Conservation (phyloP, 192 early-diverging fungal genomes). For the Lunasporangiospora selenospora region DNA sequence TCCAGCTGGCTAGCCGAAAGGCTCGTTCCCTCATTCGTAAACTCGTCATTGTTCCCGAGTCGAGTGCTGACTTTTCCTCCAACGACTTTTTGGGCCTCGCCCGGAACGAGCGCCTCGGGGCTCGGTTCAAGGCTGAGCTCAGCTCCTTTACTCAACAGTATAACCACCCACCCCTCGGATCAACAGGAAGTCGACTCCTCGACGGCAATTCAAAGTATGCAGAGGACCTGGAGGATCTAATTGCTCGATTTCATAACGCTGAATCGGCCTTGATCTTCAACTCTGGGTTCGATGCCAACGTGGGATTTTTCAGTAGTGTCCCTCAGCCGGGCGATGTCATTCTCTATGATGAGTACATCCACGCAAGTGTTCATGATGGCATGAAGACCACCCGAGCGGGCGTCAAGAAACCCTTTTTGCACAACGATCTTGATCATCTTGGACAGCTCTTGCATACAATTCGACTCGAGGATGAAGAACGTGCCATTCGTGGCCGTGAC, state of each 20-base stretch:
- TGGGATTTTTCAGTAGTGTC: slow-evolving; percentile 68
- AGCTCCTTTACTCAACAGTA: slow-evolving; percentile 31
- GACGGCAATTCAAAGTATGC: slow-evolving; percentile 73
- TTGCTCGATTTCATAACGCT: slow-evolving; percentile 66
- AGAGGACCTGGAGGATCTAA: slow-evolving; percentile 63
- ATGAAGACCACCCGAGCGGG: slow-evolving; percentile 64
- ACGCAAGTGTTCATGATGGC: slow-evolving; percentile 88
- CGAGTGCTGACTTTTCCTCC: slow-evolving; percentile 74
- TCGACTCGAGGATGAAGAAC: slow-evolving; percentile 28
- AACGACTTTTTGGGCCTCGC: slow-evolving; percentile 86
- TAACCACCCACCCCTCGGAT: slow-evolving; percentile 62
- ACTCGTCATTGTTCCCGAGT: slow-evolving; percentile 52
- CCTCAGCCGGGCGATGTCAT: slow-evolving; percentile 71
- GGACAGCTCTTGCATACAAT: slow-evolving; percentile 32
- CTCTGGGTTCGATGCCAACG: slow-evolving; percentile 89
- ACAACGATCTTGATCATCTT: slow-evolving; percentile 72
- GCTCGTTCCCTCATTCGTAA: slow-evolving; percentile 43
- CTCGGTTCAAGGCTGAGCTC: slow-evolving; percentile 53
- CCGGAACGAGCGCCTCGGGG: slow-evolving; percentile 51
- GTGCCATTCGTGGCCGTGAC: background rate
- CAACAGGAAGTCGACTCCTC: slow-evolving; percentile 79
- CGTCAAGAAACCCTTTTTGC: slow-evolving; percentile 57
- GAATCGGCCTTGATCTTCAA: slow-evolving; percentile 77
- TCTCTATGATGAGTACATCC: slow-evolving; percentile 76
- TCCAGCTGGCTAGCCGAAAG: slow-evolving; percentile 38